Evolutionary conservation across 345 rosid species (phyloP), one percentile per base, ranked within the genome.

Genomic region (Atalantia buxifolia): DNA sequence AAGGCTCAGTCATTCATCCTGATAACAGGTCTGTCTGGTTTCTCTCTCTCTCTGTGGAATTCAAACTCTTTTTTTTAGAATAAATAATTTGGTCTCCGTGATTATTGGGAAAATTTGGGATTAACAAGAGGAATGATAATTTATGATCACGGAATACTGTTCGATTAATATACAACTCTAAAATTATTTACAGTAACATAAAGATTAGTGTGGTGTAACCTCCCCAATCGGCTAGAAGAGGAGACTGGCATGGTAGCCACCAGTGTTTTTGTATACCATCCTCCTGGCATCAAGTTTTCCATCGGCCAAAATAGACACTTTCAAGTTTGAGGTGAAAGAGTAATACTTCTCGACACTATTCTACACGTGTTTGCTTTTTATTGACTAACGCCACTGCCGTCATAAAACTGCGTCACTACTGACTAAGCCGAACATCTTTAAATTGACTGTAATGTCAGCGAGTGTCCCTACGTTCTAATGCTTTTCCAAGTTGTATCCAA

Each of bases 1-100:
- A 69, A 74, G 93, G 95, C 27, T 78, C 82, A 76, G 74, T 85
- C 71, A 86, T 93, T 77, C 91, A 86, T 83, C 98, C 98, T 2
- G 97, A 95, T 22, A 92, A 91, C 89, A 91, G 93, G 98, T 94
- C 50, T 42, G 19, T 59, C n/a, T 31, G 12, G 1, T 55, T 9
- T 40, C 72, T 56, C n/a, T 66, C 27, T 59, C 28, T n/a, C 3
- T 19, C 12, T 33, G 36, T 35, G 3, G n/a, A 56, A 22, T 21
- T 22, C n/a, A 56, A 22, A 56, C 9, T 35, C 7, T 22, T 31
- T 77, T 16, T 53, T 9, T 5, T 1, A 42, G 13, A 50, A 1
- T 21, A 38, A 1, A 13, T 18, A 25, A n/a, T 48, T 7, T 27
- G 10, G 36, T 5, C 27, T 72, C 77, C 33, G 36, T 64, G 57